These are phyloP conservation scores for Lichtheimia ornata DNA, from an alignment of 371 early-diverging fungal genomes.

Conservation along the genomic window DNA sequence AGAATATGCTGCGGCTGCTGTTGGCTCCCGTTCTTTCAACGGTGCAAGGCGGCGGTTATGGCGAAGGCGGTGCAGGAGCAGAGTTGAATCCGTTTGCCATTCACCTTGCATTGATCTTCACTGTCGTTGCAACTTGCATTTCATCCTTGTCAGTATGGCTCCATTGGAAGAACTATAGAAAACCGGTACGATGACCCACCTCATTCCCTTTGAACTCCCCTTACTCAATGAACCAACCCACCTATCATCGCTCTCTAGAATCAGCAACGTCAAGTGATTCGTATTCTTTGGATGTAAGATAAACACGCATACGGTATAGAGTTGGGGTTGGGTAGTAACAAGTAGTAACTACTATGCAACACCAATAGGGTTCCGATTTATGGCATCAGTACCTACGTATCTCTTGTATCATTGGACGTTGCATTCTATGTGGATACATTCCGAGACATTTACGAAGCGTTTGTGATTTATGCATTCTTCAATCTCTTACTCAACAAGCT, in stretches of 20 bases:
- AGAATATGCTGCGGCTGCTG: conserved; percentile 8
- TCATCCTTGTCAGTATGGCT: conserved; percentile 76
- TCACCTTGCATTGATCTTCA: conserved; percentile 57
- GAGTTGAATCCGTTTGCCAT: conserved; percentile 55
- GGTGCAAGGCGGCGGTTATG: conserved; percentile 21
- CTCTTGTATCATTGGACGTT: conserved; percentile 70
- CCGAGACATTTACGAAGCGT: conserved; percentile 95
- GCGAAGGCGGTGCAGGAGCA: conserved; percentile 60
- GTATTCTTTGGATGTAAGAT: conserved; percentile 86
- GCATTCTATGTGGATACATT: conserved; percentile 91
- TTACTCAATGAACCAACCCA: too few species aligned
- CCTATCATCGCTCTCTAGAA: conserved; percentile 37
- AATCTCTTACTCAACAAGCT: conserved; percentile 85
- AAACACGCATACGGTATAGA: background rate
- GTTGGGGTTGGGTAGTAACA: background rate
- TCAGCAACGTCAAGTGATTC: conserved; percentile 84
- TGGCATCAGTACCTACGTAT: conserved; percentile 83
- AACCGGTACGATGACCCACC: conserved; percentile 64
- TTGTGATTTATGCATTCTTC: conserved; percentile 96
- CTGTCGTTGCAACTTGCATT: conserved; percentile 64
- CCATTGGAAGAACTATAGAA: conserved; percentile 89
- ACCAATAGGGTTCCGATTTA: conserved; percentile 84
- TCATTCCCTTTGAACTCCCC: background rate
- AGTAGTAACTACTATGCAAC: background rate
- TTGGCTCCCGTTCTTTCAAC: conserved; percentile 9